phyloP scores from a whole-genome alignment of 768 basidiomycete genomes.

The Hypholoma fasciculare region DNA sequence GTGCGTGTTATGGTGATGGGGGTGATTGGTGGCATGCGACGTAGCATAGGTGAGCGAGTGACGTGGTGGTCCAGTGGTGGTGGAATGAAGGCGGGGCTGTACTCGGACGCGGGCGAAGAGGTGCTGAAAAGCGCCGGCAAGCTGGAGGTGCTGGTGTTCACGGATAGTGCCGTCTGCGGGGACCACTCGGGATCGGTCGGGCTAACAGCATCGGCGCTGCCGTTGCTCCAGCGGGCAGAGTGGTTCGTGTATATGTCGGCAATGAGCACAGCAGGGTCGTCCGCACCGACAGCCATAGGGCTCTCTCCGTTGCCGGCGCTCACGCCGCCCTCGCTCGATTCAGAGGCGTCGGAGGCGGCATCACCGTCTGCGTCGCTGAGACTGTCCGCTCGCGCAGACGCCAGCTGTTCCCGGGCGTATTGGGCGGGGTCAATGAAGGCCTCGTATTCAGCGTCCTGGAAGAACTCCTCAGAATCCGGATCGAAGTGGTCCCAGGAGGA shows the following conservation, averaged over 20 bases:
- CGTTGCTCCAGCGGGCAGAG: slow-evolving; percentile 20
- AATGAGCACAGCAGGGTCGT: slow-evolving; percentile 40
- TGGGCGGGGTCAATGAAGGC: slow-evolving; percentile 54
- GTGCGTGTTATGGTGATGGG: slow-evolving; percentile 31
- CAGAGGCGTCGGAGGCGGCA: slow-evolving; percentile 27
- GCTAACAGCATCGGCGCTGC: not conserved
- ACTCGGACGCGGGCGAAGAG: not conserved
- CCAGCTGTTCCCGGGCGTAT: slow-evolving; percentile 29
- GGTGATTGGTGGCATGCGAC: slow-evolving; percentile 28
- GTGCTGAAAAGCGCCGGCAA: not conserved
- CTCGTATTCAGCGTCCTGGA: slow-evolving; percentile 63
- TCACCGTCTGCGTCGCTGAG: slow-evolving; percentile 5
- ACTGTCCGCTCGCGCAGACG: slow-evolving; percentile 14
- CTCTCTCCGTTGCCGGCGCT: slow-evolving; percentile 22
- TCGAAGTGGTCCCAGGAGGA: slow-evolving; percentile 68
- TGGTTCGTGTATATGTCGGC: slow-evolving; percentile 32
- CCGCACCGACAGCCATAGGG: slow-evolving; percentile 46
- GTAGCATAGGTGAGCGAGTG: not conserved
- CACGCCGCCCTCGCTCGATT: slow-evolving; percentile 37
- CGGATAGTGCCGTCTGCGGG: not conserved
- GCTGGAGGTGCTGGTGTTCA: not conserved
- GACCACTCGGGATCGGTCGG: slow-evolving; percentile 10
- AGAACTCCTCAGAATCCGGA: slow-evolving; percentile 81
- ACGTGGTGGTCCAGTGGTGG: slow-evolving; percentile 16
- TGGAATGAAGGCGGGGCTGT: slow-evolving; percentile 17